phyloP scores from a whole-genome alignment of 768 basidiomycete species.

The Epithele typhae region DNA sequence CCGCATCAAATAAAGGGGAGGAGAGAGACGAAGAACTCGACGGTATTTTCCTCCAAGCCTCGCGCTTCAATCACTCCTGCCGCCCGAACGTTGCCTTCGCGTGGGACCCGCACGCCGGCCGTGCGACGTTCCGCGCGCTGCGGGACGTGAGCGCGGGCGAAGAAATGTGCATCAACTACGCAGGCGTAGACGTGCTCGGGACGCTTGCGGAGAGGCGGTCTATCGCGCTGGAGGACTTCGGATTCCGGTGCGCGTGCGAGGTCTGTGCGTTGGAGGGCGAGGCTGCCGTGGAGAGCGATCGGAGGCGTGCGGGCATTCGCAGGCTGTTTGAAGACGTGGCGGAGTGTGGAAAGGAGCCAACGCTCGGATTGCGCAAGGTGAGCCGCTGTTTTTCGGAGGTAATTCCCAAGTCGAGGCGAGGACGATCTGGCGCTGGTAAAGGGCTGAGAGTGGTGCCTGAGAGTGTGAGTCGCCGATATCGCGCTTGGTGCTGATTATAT shows the following conservation, averaged over 20 bases:
- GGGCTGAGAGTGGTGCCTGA: too few relatives aligned
- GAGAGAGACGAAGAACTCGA: neutral
- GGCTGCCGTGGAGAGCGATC: conserved; percentile 18
- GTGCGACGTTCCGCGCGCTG: conserved; percentile 24
- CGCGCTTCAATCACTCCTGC: conserved; percentile 29
- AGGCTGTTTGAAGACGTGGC: conserved; percentile 22
- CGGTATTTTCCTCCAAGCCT: conserved; percentile 26
- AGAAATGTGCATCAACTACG: conserved; percentile 27
- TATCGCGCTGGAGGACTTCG: conserved; percentile 10
- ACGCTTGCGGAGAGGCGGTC: conserved; percentile 12
- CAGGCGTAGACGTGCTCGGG: conserved; percentile 14
- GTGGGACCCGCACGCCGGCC: conserved; percentile 21
- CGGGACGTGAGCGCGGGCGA: conserved; percentile 18
- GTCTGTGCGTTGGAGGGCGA: conserved; percentile 17
- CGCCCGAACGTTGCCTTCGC: conserved; percentile 23
- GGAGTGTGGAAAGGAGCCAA: conserved; percentile 20
- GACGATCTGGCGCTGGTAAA: too few relatives aligned
- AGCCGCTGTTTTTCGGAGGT: conserved; percentile 2
- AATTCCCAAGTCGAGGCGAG: too few relatives aligned
- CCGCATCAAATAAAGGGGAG: neutral
- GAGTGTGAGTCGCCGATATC: too few relatives aligned
- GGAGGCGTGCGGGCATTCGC: conserved; percentile 13
- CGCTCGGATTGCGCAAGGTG: conserved; percentile 24
- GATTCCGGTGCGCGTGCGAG: conserved; percentile 21
- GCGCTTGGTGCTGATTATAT: neutral